phyloP scores from a whole-genome alignment of 2,329 filamentous ascomycete species.

The Microsporum audouinii region DNA sequence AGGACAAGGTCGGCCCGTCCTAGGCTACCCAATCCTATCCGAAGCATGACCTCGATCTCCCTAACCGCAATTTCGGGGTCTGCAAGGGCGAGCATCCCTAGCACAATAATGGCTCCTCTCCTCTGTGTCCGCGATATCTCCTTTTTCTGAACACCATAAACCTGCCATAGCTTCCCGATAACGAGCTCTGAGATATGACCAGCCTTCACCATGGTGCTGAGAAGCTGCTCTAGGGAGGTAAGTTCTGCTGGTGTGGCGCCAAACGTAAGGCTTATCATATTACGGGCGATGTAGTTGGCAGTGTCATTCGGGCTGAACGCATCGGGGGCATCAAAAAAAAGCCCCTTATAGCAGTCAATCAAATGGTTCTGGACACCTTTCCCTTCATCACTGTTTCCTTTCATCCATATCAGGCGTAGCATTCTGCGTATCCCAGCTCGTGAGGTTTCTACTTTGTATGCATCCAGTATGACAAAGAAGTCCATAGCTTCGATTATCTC shows the following conservation, averaged over 20 bases:
- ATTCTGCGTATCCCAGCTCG: conserved; percentile 87
- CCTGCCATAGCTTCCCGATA: conserved; percentile 88
- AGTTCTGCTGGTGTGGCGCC: conserved; percentile 89
- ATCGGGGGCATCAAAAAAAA: conserved; percentile 93
- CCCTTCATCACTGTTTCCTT: conserved; percentile 96
- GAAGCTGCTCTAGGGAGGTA: conserved; percentile 85
- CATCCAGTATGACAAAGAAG: conserved; percentile 89
- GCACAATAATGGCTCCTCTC: conserved; percentile 84
- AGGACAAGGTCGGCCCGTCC: conserved; percentile 75
- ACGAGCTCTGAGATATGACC: conserved; percentile 77
- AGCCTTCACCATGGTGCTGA: conserved; percentile 95
- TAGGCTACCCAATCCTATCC: conserved; percentile 71
- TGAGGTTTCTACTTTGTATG: conserved; percentile 90
- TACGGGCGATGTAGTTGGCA: conserved; percentile 88
- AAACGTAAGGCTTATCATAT: conserved; percentile 98
- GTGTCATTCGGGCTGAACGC: conserved; percentile 79
- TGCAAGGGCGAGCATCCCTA: conserved; percentile 91
- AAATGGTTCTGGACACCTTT: conserved; percentile 95
- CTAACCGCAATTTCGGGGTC: conserved; percentile 86
- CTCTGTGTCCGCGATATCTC: conserved; percentile 88
- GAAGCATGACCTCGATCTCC: conserved; percentile 88
- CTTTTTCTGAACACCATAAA: conserved; percentile 86
- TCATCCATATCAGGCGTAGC: conserved; percentile 97
- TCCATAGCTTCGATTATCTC: conserved; percentile 99
- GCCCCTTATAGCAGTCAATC: conserved; percentile 88